Evolutionary conservation across 257 asterid species (phyloP).

Genomic region (Solanum commersonii): DNA sequence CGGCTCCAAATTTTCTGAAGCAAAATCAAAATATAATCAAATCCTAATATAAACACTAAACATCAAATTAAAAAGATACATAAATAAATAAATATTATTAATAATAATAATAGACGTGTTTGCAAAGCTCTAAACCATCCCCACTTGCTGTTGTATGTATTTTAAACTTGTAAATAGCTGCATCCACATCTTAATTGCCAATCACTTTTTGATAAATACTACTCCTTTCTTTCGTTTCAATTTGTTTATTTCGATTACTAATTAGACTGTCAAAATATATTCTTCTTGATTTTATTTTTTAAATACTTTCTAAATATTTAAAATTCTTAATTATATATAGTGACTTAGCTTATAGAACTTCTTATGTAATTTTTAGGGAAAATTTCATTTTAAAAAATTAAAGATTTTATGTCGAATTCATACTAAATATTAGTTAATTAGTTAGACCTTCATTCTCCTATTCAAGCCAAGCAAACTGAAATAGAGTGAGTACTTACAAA

Average conservation of each 20-base stretch:
- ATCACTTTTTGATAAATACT: neutral
- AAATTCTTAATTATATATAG: too few relatives aligned
- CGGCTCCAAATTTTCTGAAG: fast-evolving
- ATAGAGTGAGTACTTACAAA: too few relatives aligned
- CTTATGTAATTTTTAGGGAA: too few relatives aligned
- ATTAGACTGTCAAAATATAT: too few relatives aligned
- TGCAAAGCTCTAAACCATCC: neutral
- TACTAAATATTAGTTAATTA: neutral
- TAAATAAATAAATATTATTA: too few relatives aligned
- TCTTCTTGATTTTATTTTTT: too few relatives aligned
- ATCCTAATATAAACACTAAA: neutral
- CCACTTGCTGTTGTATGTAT: neutral
- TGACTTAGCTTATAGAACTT: neutral
- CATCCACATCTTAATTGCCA: neutral
- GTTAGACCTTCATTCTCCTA: neutral
- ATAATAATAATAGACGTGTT: neutral
- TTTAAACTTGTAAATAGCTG: neutral
- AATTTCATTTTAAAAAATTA: too few relatives aligned
- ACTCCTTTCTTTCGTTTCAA: too few relatives aligned
- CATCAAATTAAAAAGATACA: neutral
- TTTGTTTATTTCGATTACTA: too few relatives aligned
- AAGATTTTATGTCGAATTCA: neutral
- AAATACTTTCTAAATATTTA: too few relatives aligned
- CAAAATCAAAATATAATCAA: neutral
- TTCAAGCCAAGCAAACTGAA: neutral